Conservation (phyloP, 441 rosid species). For the Gossypium laxum region DNA sequence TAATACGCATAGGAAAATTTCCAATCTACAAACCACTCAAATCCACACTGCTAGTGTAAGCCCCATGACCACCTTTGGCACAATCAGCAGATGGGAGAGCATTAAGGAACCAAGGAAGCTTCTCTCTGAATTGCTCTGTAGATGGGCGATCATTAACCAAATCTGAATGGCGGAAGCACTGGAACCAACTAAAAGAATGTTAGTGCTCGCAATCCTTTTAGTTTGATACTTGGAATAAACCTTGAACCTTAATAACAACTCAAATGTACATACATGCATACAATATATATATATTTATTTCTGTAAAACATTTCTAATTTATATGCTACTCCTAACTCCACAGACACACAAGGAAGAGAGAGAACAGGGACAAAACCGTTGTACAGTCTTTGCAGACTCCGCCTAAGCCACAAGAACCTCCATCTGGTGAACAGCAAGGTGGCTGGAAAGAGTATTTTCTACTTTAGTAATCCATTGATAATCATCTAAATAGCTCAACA, state of each 20-base stretch:
- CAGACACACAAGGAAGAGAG: conserved; percentile 9
- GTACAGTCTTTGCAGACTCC: conserved; percentile 66
- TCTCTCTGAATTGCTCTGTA: conserved; percentile 49
- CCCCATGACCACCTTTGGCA: conserved; percentile 83
- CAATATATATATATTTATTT: neutral
- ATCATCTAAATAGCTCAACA: conserved; percentile 1
- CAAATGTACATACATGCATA: neutral
- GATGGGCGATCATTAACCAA: conserved; percentile 49
- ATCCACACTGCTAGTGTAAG: conserved; percentile 59
- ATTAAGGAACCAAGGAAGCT: conserved; percentile 66
- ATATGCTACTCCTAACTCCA: neutral
- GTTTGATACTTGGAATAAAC: neutral
- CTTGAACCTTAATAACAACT: neutral
- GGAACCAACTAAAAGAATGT: conserved; percentile 26
- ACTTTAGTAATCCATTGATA: conserved; percentile 13
- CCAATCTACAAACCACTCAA: conserved; percentile 38
- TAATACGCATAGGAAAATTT: conserved; percentile 5
- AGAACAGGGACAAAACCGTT: conserved; percentile 34
- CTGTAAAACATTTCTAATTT: neutral
- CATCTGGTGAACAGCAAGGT: conserved; percentile 75
- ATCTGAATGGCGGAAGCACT: conserved; percentile 66
- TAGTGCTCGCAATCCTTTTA: conserved; percentile 14
- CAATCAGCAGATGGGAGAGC: conserved; percentile 74
- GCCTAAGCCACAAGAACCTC: conserved; percentile 48
- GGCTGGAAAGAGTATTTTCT: conserved; percentile 40